Conservation (phyloP, 306 rosid genomes). For the Cucumis sativus region DNA sequence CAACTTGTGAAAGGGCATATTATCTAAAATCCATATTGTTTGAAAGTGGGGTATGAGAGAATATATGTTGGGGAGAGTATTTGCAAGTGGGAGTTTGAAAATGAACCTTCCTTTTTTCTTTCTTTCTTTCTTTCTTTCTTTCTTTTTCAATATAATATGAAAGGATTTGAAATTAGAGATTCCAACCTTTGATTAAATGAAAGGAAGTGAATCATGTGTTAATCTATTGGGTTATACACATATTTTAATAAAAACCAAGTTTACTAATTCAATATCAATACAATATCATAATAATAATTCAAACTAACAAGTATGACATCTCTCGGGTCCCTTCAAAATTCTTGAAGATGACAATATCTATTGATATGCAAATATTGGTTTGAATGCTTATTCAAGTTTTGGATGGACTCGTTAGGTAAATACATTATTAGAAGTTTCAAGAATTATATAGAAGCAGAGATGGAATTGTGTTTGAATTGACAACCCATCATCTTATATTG, state of each 20-base stretch:
- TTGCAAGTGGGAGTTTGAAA: not conserved
- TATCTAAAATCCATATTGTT: not conserved
- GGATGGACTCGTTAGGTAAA: no score
- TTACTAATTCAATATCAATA: not conserved
- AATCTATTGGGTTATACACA: not conserved
- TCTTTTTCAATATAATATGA: not conserved
- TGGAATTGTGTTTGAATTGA: no score
- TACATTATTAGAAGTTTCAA: no score
- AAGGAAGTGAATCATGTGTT: not conserved
- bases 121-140: not conserved
- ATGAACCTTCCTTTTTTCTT: not conserved
- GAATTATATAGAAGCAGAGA: no score
- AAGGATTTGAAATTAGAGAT: not conserved
- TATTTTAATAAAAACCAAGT: not conserved
- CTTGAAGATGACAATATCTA: no score
- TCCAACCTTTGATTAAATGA: not conserved
- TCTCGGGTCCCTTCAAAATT: no score
- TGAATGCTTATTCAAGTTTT: not conserved
- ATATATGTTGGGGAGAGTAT: not conserved
- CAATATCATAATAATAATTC: no score
- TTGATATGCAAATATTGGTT: no score
- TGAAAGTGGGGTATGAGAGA: slow-evolving; percentile 3
- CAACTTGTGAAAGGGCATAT: slow-evolving; percentile 5
- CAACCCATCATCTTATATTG: not conserved
- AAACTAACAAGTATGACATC: no score